phyloP scores from a whole-genome alignment of 352 stramenopile species.

The Phytophthora multivora region DNA sequence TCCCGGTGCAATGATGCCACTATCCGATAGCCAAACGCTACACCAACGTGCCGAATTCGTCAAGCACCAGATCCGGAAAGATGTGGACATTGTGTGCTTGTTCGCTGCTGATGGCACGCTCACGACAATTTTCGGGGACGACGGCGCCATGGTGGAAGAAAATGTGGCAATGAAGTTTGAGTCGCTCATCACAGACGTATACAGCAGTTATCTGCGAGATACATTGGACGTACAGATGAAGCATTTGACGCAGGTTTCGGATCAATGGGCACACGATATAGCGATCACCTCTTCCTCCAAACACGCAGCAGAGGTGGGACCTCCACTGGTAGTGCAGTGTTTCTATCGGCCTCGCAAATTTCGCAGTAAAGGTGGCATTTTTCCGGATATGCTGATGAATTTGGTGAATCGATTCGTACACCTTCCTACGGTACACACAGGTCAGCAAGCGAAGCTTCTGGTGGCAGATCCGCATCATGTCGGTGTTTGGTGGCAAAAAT shows the following conservation, averaged over 20 bases:
- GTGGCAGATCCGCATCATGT: constrained; percentile 57
- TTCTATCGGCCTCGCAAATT: constrained; percentile 66
- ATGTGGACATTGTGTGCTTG: constrained; percentile 74
- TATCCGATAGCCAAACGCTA: constrained; percentile 34
- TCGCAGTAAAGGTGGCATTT: constrained; percentile 65
- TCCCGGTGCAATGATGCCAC: not conserved
- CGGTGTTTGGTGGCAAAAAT: constrained; percentile 76
- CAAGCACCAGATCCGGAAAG: constrained; percentile 74
- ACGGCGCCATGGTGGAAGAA: constrained; percentile 51
- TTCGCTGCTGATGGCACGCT: constrained; percentile 66
- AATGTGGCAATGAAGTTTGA: constrained; percentile 68
- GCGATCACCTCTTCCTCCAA: constrained; percentile 23
- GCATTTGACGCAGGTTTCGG: constrained; percentile 48
- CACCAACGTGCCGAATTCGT: constrained; percentile 72
- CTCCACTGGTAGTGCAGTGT: constrained; percentile 24
- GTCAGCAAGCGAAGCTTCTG: constrained; percentile 52
- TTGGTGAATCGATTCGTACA: constrained; percentile 50
- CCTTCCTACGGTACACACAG: constrained; percentile 37
- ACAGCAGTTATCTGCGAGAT: constrained; percentile 53
- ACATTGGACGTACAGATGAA: constrained; percentile 68
- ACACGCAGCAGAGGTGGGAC: constrained; percentile 5
- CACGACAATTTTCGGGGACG: constrained; percentile 74
- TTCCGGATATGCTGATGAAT: constrained; percentile 54
- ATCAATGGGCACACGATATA: constrained; percentile 70
- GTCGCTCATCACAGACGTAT: constrained; percentile 61